These are phyloP conservation scores for Pichia norvegensis DNA, from an alignment of 1,139 yeast species.

Conservation along the genomic window DNA sequence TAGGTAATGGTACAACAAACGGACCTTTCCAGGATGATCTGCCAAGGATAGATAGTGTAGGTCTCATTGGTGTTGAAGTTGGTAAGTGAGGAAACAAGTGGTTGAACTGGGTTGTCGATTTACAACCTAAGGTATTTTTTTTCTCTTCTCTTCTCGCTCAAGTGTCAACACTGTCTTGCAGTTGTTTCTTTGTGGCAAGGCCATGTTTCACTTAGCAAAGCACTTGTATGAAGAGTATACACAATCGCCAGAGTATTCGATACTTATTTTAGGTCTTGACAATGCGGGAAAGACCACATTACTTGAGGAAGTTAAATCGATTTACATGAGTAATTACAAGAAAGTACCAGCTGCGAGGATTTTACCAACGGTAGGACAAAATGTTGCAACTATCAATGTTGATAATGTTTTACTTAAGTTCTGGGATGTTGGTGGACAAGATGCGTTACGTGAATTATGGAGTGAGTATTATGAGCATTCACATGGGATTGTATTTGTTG, in stretches of 20 bases:
- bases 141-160: no score
- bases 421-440: constrained; percentile 98
- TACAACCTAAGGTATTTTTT: no score
- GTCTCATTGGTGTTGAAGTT: constrained; percentile 41
- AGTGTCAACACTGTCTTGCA: no score
- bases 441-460: constrained; percentile 77
- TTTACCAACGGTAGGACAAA: constrained; percentile 72
- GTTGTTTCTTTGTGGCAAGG: not conserved
- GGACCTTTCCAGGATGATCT: constrained; percentile 92
- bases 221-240: constrained; percentile 53
- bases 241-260: constrained; percentile 57
- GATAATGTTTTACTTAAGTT: constrained; percentile 47
- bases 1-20: constrained; percentile 85
- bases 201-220: constrained; percentile 60
- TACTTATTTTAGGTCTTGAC: constrained; percentile 82
- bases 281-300: constrained; percentile 94
- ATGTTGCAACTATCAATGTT: constrained; percentile 31
- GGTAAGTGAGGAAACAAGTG: not conserved
- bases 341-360: constrained; percentile 43
- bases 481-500: constrained; percentile 86
- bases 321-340: constrained; percentile 37
- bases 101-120: no score
- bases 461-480: constrained; percentile 74
- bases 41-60: constrained; percentile 45
- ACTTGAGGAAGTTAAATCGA: constrained; percentile 52